Evolutionary conservation across 805 yeast genomes (phyloP).

Genomic region (Pichia ethanolica): DNA sequence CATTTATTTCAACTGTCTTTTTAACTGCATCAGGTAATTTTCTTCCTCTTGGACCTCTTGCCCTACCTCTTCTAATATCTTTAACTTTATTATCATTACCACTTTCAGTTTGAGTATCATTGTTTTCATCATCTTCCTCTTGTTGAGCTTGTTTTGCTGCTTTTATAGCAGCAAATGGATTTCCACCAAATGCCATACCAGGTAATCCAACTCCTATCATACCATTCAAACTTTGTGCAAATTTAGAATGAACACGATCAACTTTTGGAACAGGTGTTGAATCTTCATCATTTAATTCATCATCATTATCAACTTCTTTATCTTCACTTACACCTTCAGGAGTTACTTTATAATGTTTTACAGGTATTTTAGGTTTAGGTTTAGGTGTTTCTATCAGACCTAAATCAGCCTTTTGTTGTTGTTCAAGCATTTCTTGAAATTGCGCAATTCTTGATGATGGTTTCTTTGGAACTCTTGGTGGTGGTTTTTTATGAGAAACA

Average conservation of each 20-base stretch:
- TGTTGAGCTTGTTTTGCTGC: conserved; percentile 5
- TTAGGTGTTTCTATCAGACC: conserved; percentile 12
- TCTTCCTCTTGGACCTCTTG: conserved; percentile 69
- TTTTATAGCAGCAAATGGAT: conserved; percentile 12
- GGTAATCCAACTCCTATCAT: conserved; percentile 48
- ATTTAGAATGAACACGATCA: conserved; percentile 26
- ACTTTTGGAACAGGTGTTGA: not conserved
- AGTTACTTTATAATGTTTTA: conserved; percentile 14
- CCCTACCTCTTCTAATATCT: conserved; percentile 45
- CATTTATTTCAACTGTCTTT: conserved; percentile 32
- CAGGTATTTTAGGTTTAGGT: conserved; percentile 18
- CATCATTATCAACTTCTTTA: conserved; percentile 1
- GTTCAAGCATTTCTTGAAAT: conserved; percentile 66
- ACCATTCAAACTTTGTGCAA: conserved; percentile 55
- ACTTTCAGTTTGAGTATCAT: not conserved
- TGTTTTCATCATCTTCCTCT: not conserved
- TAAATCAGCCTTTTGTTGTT: conserved; percentile 36
- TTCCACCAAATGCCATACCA: conserved; percentile 32
- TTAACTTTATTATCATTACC: conserved; percentile 10
- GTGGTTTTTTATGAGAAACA: conserved; percentile 23
- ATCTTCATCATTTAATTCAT: not conserved
- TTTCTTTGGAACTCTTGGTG: conserved; percentile 71
- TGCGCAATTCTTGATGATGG: conserved; percentile 76
- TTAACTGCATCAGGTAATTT: conserved; percentile 54
- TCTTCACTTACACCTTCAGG: not conserved